These are phyloP conservation scores for Teunomyces atbi DNA, from an alignment of 805 yeast species.

Conservation along the genomic window DNA sequence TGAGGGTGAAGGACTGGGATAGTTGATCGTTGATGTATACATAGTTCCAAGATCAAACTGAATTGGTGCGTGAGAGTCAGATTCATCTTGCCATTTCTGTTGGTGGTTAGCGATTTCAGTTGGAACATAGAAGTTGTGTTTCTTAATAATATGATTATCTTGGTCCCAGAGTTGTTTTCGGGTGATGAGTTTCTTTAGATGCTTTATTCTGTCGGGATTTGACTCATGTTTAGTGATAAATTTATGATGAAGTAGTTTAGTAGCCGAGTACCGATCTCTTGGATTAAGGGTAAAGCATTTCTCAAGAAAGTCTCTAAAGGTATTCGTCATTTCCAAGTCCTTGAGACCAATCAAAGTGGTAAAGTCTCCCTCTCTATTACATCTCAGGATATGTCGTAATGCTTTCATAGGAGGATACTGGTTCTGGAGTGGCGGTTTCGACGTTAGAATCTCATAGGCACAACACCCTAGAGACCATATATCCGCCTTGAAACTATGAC, in stretches of 20 bases:
- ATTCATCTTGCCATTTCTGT: slow-evolving; percentile 24
- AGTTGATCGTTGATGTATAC: slow-evolving; percentile 10
- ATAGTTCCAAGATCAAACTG: slow-evolving; percentile 40
- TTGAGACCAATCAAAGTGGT: slow-evolving; percentile 24
- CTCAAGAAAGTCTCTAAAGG: slow-evolving; percentile 30
- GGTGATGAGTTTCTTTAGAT: slow-evolving; percentile 31
- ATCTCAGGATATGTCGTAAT: slow-evolving; percentile 35
- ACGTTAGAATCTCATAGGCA: slow-evolving; percentile 66
- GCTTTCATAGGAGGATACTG: slow-evolving; percentile 44
- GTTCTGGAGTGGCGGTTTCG: slow-evolving; percentile 65
- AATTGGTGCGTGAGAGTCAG: slow-evolving; percentile 14
- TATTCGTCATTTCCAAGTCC: slow-evolving; percentile 19
- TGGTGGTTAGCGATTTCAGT: slow-evolving; percentile 37
- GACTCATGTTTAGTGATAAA: slow-evolving; percentile 24
- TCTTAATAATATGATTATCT: slow-evolving; percentile 31
- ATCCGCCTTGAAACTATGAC: slow-evolving; percentile 58
- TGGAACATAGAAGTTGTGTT: slow-evolving; percentile 34
- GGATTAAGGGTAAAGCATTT: slow-evolving; percentile 37
- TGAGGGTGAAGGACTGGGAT: slow-evolving; percentile 13
- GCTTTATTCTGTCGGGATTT: slow-evolving; percentile 12
- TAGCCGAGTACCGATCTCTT: slow-evolving; percentile 28
- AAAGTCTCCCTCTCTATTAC: slow-evolving; percentile 31
- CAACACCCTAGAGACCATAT: slow-evolving; percentile 82
- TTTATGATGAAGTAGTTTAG: slow-evolving; percentile 31
- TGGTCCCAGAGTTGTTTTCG: slow-evolving; percentile 39